Evolutionary conservation across 2,329 filamentous ascomycete species (phyloP).

Genomic region (Exophiala bonariae): DNA sequence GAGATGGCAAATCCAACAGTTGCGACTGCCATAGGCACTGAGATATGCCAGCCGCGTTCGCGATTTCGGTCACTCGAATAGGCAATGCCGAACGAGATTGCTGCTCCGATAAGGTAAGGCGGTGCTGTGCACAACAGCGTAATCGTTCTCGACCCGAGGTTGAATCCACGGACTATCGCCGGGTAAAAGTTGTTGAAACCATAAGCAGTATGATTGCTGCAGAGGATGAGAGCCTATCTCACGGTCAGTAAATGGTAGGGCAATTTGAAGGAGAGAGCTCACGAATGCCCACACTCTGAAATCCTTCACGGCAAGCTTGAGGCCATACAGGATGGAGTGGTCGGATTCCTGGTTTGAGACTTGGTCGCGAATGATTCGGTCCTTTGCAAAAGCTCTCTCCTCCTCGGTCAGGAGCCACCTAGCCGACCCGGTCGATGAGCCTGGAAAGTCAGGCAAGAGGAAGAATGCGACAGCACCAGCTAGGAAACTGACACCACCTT

Average conservation of each 20-base stretch:
- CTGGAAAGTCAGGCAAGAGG: conserved; percentile 13
- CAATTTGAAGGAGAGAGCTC: conserved; percentile 43
- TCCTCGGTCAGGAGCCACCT: conserved; percentile 22
- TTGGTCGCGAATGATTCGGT: conserved; percentile 46
- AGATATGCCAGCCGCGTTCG: conserved; percentile 69
- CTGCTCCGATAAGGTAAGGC: conserved; percentile 12
- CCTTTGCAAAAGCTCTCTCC: conserved; percentile 42
- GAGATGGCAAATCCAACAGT: conserved; percentile 39
- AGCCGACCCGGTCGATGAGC: background rate
- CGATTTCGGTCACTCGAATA: conserved; percentile 6
- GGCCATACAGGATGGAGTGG: conserved; percentile 4
- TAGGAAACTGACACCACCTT: conserved; percentile 8
- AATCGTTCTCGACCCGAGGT: conserved; percentile 18
- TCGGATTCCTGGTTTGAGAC: conserved; percentile 35
- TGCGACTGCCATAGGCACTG: conserved; percentile 60
- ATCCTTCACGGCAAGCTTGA: conserved; percentile 26
- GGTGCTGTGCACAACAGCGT: conserved; percentile 25
- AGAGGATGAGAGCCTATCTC: background rate
- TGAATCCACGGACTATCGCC: conserved; percentile 21
- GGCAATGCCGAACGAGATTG: background rate
- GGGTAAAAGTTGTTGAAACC: conserved; percentile 24
- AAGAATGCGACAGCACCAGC: conserved; percentile 7
- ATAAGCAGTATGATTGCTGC: background rate
- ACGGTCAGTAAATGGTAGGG: conserved; percentile 32
- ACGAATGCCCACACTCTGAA: conserved; percentile 44